Percentiles rank a stretch among this genome's conserved stretches.
phyloP scores from a whole-genome alignment of 2,329 filamentous ascomycete genomes.

The Microdochium trichocladiopsis region DNA sequence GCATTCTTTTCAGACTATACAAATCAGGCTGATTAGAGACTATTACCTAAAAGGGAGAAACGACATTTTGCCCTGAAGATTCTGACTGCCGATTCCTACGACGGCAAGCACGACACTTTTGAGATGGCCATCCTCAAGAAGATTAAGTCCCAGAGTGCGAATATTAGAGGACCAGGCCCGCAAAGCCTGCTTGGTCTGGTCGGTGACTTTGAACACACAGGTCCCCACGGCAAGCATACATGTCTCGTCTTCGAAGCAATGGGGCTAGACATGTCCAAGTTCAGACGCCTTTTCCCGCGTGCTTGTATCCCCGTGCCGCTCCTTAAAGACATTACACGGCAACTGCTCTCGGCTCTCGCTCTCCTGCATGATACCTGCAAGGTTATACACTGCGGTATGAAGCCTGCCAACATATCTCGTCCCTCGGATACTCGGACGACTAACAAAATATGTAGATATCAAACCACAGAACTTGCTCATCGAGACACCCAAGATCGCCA shows the following conservation, averaged over 20 bases:
- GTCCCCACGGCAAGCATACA: conserved; percentile 22
- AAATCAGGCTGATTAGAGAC: conserved; percentile 1
- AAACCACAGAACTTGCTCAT: conserved; percentile 17
- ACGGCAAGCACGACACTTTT: conserved; percentile 4
- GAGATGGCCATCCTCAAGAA: conserved; percentile 11
- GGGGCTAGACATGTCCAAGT: conserved; percentile 15
- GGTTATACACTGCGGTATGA: conserved; percentile 14
- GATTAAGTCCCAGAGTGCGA: conserved; percentile 4
- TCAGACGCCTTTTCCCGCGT: conserved; percentile 7
- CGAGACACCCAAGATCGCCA: conserved; percentile 9
- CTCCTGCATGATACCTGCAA: conserved; percentile 11
- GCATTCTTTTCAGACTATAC: conserved; percentile 1
- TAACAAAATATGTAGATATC: conserved; percentile 9
- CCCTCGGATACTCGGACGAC: background rate
- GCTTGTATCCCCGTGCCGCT: conserved; percentile 6
- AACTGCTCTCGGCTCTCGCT: conserved; percentile 10
- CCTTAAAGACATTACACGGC: conserved; percentile 9
- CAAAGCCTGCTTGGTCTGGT: conserved; percentile 11
- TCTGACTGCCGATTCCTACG: conserved; percentile 11
- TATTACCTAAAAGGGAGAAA: conserved; percentile 1
- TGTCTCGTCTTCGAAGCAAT: conserved; percentile 23
- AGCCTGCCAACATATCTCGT: background rate
- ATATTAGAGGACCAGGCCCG: background rate
- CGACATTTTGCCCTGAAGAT: conserved; percentile 20
- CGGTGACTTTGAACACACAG: conserved; percentile 18